These are phyloP conservation scores for Leccinum sublutescens DNA, from an alignment of 768 basidiomycete genomes.

Conservation along the genomic window DNA sequence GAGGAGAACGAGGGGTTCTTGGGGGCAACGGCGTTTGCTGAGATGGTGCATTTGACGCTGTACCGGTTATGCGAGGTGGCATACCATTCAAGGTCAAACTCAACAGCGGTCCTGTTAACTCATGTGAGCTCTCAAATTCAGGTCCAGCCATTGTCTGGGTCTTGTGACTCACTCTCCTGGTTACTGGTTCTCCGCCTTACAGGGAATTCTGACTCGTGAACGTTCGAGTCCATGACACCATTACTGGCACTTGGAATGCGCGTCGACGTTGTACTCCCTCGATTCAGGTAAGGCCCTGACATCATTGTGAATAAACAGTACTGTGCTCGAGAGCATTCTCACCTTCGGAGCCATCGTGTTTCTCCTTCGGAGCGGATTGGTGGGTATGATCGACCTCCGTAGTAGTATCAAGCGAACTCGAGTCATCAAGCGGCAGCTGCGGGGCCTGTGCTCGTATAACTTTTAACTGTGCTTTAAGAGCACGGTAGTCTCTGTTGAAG, in stretches of 20 bases:
- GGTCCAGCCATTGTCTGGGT: background rate
- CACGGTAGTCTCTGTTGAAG: constrained; percentile 61
- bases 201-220: background rate
- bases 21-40: constrained; percentile 14
- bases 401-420: background rate
- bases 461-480: constrained; percentile 67
- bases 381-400: constrained; percentile 3
- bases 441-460: constrained; percentile 42
- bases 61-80: constrained; percentile 7
- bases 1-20: constrained; percentile 9
- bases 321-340: background rate
- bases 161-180: constrained; percentile 9
- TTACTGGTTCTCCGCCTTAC: background rate
- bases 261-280: constrained; percentile 1
- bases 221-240: background rate
- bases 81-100: constrained; percentile 9
- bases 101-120: constrained; percentile 13
- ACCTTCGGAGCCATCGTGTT: constrained; percentile 1
- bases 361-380: background rate
- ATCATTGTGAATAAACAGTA: background rate
- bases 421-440: constrained; percentile 21
- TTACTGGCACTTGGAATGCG: background rate
- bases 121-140: background rate
- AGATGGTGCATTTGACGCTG: constrained; percentile 13
- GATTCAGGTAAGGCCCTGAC: background rate